phyloP scores from a whole-genome alignment of 139 green algal genomes.

The Parachlorella kessleri region DNA sequence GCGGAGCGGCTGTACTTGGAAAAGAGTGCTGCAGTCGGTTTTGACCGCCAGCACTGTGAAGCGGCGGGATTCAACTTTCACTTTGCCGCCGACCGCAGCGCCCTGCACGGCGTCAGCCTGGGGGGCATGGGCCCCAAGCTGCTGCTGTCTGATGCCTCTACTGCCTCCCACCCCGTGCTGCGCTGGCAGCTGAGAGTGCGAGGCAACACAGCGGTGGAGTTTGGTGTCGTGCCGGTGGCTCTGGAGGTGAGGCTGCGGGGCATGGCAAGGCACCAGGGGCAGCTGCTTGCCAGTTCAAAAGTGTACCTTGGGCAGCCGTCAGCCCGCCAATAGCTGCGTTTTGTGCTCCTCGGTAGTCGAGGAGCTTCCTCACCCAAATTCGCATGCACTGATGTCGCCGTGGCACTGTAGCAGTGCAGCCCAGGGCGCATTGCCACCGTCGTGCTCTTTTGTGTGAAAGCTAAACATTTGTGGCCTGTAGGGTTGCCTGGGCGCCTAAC shows the following conservation, averaged over 20 bases:
- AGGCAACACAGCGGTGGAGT: slow-evolving; percentile 75
- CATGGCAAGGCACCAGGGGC: too few relatives aligned
- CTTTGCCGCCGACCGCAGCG: slow-evolving; percentile 1
- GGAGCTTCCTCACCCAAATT: too few relatives aligned
- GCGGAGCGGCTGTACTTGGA: slow-evolving; percentile 55
- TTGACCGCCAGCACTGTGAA: slow-evolving; percentile 40
- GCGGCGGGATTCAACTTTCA: slow-evolving; percentile 28
- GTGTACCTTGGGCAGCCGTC: too few relatives aligned
- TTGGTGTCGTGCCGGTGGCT: slow-evolving; percentile 59
- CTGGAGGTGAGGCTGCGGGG: slow-evolving; percentile 48
- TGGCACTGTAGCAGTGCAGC: too few relatives aligned
- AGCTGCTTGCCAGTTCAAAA: too few relatives aligned
- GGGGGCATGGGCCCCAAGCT: slow-evolving; percentile 72
- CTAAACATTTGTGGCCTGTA: too few relatives aligned
- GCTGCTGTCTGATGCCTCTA: slow-evolving; percentile 65
- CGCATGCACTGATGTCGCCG: too few relatives aligned
- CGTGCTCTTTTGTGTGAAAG: too few relatives aligned
- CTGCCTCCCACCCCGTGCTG: slow-evolving; percentile 52
- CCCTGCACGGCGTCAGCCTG: slow-evolving; percentile 48
- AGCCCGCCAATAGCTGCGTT: too few relatives aligned
- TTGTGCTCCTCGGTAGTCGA: too few relatives aligned
- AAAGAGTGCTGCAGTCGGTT: slow-evolving; percentile 36
- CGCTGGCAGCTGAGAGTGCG: slow-evolving; percentile 59
- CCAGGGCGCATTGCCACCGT: too few relatives aligned
- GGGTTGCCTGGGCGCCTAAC: too few relatives aligned